Evolutionary conservation across 331 rosid genomes (phyloP).

Genomic region (Malus hybrid): DNA sequence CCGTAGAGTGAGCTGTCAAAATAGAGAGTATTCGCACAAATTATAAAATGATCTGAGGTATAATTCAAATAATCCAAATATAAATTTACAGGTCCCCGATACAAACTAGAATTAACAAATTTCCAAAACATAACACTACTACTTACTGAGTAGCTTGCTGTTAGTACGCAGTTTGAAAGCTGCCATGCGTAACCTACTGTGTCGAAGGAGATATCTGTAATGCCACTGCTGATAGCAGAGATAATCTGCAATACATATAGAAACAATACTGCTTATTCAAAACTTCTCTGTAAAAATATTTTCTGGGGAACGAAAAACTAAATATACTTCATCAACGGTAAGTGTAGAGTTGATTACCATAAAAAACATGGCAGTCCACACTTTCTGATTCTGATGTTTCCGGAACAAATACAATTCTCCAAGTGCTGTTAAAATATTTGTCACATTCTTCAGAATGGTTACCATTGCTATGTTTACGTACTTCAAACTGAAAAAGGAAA

Average conservation of each 20-base stretch:
- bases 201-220: slow-evolving; percentile 74
- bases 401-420: slow-evolving; percentile 74
- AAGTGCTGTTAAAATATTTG: slow-evolving; percentile 78
- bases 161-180: slow-evolving; percentile 61
- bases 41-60: background rate
- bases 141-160: slow-evolving; percentile 81
- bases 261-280: background rate
- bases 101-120: background rate
- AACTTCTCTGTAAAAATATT: background rate
- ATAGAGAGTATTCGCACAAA: slow-evolving; percentile 3
- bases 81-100: slow-evolving; percentile 1
- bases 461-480: slow-evolving; percentile 89
- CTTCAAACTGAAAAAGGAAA: slow-evolving; percentile 66
- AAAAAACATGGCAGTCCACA: slow-evolving; percentile 82
- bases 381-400: slow-evolving; percentile 69
- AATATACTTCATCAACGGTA: background rate
- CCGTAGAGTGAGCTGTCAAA: slow-evolving; percentile 60
- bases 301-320: background rate
- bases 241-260: slow-evolving; percentile 48
- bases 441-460: slow-evolving; percentile 87
- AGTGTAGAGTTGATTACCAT: slow-evolving; percentile 42
- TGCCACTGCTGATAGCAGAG: slow-evolving; percentile 68
- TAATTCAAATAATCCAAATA: background rate
- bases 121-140: background rate
- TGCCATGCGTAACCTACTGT: slow-evolving; percentile 79